A percentile compares a stretch with the other conserved stretches of the same genome.
These are phyloP conservation scores for Colletotrichum sp. DNA, from an alignment of 2,329 filamentous ascomycete genomes.

Conservation along the genomic window DNA sequence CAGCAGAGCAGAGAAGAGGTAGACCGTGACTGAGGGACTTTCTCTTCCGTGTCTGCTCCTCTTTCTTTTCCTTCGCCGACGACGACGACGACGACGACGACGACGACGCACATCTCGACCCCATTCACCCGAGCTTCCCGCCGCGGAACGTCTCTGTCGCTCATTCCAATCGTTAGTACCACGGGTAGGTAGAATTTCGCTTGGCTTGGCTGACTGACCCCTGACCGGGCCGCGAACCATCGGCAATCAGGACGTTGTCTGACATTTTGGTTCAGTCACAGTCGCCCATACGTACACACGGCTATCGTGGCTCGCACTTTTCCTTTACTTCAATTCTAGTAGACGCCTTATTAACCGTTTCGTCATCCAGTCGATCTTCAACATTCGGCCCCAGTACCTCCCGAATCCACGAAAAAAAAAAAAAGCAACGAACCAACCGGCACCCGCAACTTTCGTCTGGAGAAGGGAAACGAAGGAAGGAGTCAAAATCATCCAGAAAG, in stretches of 20 bases:
- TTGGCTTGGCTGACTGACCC: background rate
- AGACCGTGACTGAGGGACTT: constrained; percentile 3
- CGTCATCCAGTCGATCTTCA: background rate
- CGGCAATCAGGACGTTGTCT: constrained; percentile 2
- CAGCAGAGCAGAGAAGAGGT: background rate
- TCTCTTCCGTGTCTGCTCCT: background rate
- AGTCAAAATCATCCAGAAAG: background rate
- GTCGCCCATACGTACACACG: background rate
- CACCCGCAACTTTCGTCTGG: background rate
- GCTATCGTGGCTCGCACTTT: background rate
- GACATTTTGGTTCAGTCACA: background rate
- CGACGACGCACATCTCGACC: background rate
- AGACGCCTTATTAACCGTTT: background rate
- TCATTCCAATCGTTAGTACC: constrained; percentile 2
- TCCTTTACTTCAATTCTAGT: background rate
- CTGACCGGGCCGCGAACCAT: background rate
- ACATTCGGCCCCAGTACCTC: background rate
- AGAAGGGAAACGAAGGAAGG: background rate
- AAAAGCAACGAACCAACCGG: background rate
- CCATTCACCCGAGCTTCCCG: background rate
- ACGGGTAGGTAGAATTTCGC: background rate
- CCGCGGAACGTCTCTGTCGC: constrained; percentile 12
- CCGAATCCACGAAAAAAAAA: background rate
- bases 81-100: background rate
- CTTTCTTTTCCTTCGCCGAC: background rate